Evolutionary conservation across 371 early-diverging fungal species (phyloP), one percentile per base, ranked within the genome.

Genomic region (Apophysomyces sp.): DNA sequence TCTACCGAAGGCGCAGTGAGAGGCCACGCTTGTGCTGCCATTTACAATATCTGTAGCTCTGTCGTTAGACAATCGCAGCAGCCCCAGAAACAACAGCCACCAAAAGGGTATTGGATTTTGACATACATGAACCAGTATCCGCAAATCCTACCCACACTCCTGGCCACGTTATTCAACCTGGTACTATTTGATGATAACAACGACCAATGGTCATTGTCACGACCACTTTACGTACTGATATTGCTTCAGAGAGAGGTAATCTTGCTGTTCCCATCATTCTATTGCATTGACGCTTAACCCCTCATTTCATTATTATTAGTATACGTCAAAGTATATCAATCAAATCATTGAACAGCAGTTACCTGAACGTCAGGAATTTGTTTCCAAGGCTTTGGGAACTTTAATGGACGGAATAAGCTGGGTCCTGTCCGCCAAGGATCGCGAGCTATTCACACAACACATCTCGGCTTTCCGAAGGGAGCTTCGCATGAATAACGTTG

Each of bases 191-290:
- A 93, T 57, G 92, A 91, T 63, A 77, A 85, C 2, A 73, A 82
- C 52, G 91, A 89, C 63, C 87, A 90, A 63, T 94, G 94, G 94
- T 84, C 89, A 39, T 78, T 93, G 66, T 87, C 90, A 56, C 82
- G 93, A 57, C 91, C 95, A 6, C 73, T 94, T 62, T 80, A 92
- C 66, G 87, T 88, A 4, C 71, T 94, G 63, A 84, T 92, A 27
- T 72, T 92, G 62, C 73, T 94, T 63, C 83, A 90, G 63, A 79
- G 83, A 61, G 88, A 87, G 52, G 89, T 87, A 79, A 24, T 28
- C 32, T 31, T 18, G 13, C 15, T 39, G 1, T 51, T 18, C 8
- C 27, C 44, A 8, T 13, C n/a, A 49, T 3, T 52, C 18, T 13
- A 26, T 57, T 29, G 16, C 27, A 21, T 28, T 27, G 21, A 44